Evolutionary conservation across 208 protist species (phyloP).

Genomic region (Leishmania martiniquensis): DNA sequence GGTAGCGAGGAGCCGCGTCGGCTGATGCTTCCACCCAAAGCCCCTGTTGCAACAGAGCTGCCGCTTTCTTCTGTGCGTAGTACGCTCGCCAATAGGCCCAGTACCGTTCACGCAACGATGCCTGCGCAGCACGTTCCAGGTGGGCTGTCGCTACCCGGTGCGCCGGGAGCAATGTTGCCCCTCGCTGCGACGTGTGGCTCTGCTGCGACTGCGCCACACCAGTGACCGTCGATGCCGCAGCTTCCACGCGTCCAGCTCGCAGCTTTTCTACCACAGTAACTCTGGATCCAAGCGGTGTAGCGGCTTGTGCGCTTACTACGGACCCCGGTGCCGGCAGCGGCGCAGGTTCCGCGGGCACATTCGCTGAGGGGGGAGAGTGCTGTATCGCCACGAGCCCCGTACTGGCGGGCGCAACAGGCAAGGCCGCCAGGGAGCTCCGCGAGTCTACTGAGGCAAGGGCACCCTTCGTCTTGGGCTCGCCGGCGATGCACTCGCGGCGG

Average conservation of each 20-base stretch:
- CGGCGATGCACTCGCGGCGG: not conserved
- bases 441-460: not conserved
- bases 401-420: not conserved
- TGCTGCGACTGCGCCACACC: no score
- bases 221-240: not conserved
- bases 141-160: constrained; percentile 14
- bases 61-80: constrained; percentile 16
- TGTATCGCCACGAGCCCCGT: not conserved
- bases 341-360: not conserved
- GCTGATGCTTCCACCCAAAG: constrained; percentile 13
- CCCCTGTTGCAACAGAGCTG: constrained; percentile 8
- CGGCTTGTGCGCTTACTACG: not conserved
- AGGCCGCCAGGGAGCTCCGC: not conserved
- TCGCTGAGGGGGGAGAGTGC: not conserved
- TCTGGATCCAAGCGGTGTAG: not conserved
- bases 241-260: not conserved
- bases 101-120: constrained; percentile 9
- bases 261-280: not conserved
- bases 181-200: not conserved
- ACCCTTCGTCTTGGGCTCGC: not conserved
- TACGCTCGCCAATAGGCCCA: constrained; percentile 26
- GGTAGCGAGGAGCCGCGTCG: constrained; percentile 15
- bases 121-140: constrained; percentile 2
- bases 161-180: not conserved
- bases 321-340: not conserved